Base-by-base conservation (phyloP, 768 basidiomycete genomes). In the Lactarius vividus region DNA sequence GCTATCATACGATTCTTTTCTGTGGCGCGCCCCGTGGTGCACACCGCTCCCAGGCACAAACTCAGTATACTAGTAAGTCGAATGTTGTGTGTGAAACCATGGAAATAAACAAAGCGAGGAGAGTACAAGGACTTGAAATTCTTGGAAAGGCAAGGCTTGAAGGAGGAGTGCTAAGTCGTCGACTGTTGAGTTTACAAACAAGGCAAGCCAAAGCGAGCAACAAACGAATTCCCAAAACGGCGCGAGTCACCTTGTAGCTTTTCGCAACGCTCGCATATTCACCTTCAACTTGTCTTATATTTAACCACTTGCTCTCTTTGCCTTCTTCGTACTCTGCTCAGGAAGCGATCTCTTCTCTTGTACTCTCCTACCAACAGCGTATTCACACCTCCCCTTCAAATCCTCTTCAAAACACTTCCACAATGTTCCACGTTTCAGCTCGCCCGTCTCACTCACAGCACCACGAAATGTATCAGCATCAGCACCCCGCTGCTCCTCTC, bases 401-500 rank as follows among this genome's bases (percentile, higher is more conserved):
- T 8, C 18, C 46, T 28, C 57, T 29, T 57, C 58, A 20, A 15
- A 52, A 64, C 37, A 15, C 33, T 11, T 61, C 23, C 44, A 59
- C 26, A n/a, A 70, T 70, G 70, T 70, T 61, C 62, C 70, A 70
- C 53, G 64, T 70, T 37, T 13, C 61, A 2, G 9, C 64, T 15
- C 70, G 70, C 62, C 64, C 68, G 10, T 44, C 58, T 57, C 65
- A 66, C 26, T 64, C 62, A 16, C 63, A 61, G 20, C 44, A 60
- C 56, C 57, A 57, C 68, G 70, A 63, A 6, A 70, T 70, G 67
- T 62, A 61, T 35, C 70, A 70, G 68, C 63, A 63, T 40, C 69
- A 63, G n/a, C 67, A 67, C 26, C 33, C 61, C 13, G 59, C 66
- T 31, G 46, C 73, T 57, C 75, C 67, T 35, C 73, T 71, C 69